phyloP scores from a whole-genome alignment of 164 flowering plant species.

The Umbellularia californica region DNA sequence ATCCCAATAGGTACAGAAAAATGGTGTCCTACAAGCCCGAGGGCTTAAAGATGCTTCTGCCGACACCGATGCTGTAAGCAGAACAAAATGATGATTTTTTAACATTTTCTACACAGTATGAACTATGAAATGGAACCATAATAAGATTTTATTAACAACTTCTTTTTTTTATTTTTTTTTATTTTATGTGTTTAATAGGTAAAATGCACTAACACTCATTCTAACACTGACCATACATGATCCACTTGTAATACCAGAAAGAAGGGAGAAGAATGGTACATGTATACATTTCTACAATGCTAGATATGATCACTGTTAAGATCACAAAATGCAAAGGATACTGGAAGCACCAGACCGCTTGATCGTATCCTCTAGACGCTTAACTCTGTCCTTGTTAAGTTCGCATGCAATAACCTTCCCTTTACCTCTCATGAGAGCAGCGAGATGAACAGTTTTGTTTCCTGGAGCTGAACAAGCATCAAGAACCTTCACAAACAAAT shows the following conservation, averaged over 20 bases:
- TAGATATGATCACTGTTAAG: not conserved
- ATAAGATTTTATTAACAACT: too few relatives aligned
- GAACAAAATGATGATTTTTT: too few relatives aligned
- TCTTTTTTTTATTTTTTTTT: too few relatives aligned
- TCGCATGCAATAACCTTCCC: slow-evolving; percentile 90
- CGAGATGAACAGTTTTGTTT: slow-evolving; percentile 82
- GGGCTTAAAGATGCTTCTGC: too few relatives aligned
- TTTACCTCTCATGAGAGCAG: slow-evolving; percentile 74
- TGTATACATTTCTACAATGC: not conserved
- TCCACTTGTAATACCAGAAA: not conserved
- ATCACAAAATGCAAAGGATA: slow-evolving; percentile 52
- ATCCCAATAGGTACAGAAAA: too few relatives aligned
- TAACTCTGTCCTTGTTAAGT: slow-evolving; percentile 54
- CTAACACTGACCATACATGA: not conserved
- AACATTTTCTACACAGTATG: too few relatives aligned
- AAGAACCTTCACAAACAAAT: slow-evolving; percentile 60
- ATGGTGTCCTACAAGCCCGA: too few relatives aligned
- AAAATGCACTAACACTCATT: not conserved
- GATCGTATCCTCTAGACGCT: slow-evolving; percentile 55
- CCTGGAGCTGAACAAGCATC: slow-evolving; percentile 98
- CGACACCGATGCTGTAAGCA: too few relatives aligned
- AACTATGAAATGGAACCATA: too few relatives aligned
- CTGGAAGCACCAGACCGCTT: slow-evolving; percentile 77
- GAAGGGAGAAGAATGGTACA: not conserved
- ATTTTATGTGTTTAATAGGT: too few relatives aligned